Base-by-base conservation (phyloP, 1,284 basidiomycete genomes). In the Baeospora myosura region DNA sequence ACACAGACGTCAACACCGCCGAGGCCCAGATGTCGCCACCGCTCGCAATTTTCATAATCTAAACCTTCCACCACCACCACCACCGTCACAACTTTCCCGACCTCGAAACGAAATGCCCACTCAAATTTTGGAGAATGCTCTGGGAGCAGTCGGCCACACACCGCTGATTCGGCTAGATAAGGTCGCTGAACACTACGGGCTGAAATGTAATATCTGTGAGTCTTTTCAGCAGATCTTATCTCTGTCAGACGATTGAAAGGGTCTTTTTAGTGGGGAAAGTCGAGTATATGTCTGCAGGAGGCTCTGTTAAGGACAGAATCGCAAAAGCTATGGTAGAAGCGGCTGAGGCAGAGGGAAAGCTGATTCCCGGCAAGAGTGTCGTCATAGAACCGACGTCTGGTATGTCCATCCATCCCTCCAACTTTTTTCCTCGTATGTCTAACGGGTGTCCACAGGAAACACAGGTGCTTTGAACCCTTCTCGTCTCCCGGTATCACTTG, bases 241-340 rank as follows among this genome's bases (percentile, higher is more conserved):
- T 25, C n/a, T 34, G 17, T 12, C 12, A 14, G 23, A 23, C 22
- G 24, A 38, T 28, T 33, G 23, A 28, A 12, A 22, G 22, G n/a
- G n/a, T 18, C 14, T 23, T 33, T 12, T 20, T 47, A 92, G 87
- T 96, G 56, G 94, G 76, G 22, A 97, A 97, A 64, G 74, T 87
- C 35, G 95, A 98, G 56, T 96, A 79, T 61, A 79, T 89, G 56
- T 95, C 91, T 18, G 83, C 81, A 2, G 95, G 95, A 8, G 95
- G 95, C 1, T 92, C 88, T 3, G 86, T 97, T 49, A 98, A 98
- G 68, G 95, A 98, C 60, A 73, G 94, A 46, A 96, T 97, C 48
- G 92, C 91, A 18, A 94, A 93, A 62, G 81, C 90, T n/a, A 98
- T 98, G 95, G 80, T 98, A 2, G 82, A 92, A 51, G 76, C 83